Percentiles rank a stretch among this genome's conserved stretches.
phyloP scores from a whole-genome alignment of 139 green algal species.

The Closterium sp. region DNA sequence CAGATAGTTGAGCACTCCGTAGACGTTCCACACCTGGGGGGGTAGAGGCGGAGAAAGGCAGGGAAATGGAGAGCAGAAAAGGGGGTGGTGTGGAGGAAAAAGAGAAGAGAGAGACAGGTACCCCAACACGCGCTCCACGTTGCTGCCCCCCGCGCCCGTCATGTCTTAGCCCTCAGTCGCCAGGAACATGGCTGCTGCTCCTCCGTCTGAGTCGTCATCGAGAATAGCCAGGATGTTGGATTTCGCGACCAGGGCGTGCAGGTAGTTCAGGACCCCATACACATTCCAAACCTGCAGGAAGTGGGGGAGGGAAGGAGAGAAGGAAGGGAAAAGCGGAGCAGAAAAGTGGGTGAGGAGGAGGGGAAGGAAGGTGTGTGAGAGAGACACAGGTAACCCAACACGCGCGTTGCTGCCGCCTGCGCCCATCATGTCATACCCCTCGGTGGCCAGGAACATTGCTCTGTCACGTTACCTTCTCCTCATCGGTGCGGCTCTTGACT shows the following conservation, averaged over 20 bases:
- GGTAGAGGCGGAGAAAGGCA: neutral
- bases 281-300: slow-evolving; percentile 84
- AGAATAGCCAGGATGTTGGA: slow-evolving; percentile 72
- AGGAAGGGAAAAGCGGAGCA: too few species aligned
- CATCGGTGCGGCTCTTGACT: slow-evolving; percentile 81
- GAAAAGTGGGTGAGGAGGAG: too few species aligned
- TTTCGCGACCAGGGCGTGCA: slow-evolving; percentile 86
- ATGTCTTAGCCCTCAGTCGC: slow-evolving; percentile 68
- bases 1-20: slow-evolving; percentile 81
- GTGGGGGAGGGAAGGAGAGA: too few species aligned
- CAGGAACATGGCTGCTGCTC: slow-evolving; percentile 54
- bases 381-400: too few species aligned
- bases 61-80: too few species aligned
- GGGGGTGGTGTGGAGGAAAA: too few species aligned
- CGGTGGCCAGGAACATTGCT: too few species aligned
- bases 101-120: slow-evolving; percentile 76
- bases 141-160: slow-evolving; percentile 65
- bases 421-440: too few species aligned
- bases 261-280: slow-evolving; percentile 77
- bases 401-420: too few species aligned
- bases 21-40: slow-evolving; percentile 72
- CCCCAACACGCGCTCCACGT: slow-evolving; percentile 91
- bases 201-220: slow-evolving; percentile 60
- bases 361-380: too few species aligned
- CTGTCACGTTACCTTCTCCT: slow-evolving; percentile 41